phyloP scores from a whole-genome alignment of 129 eudicot genomes.

The Kitagawia praeruptora region DNA sequence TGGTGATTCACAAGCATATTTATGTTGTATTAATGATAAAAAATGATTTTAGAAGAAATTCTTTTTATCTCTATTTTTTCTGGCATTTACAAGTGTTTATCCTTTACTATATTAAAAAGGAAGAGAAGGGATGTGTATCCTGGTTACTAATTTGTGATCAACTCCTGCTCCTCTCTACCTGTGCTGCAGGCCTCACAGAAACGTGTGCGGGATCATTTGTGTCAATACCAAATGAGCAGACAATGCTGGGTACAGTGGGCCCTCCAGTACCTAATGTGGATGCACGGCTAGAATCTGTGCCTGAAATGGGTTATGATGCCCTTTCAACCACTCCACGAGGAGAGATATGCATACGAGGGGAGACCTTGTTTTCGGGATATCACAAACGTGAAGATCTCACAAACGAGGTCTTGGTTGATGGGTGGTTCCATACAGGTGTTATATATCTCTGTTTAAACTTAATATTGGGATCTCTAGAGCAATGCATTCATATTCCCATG shows the following conservation, averaged over 20 bases:
- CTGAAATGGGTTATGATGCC: constrained; percentile 82
- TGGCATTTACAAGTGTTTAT: not conserved
- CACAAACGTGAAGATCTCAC: constrained; percentile 80
- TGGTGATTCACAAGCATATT: not conserved
- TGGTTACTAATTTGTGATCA: not conserved
- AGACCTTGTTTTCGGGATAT: constrained; percentile 63
- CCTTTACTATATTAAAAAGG: not conserved
- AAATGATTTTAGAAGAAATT: not conserved
- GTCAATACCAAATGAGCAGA: constrained; percentile 52
- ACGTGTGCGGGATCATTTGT: constrained; percentile 83
- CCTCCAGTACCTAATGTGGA: constrained; percentile 85
- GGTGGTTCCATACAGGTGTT: constrained; percentile 89
- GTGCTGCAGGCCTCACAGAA: constrained; percentile 62
- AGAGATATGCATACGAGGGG: constrained; percentile 68
- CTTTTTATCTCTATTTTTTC: not conserved
- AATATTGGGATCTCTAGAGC: constrained; percentile 3
- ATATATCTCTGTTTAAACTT: not conserved
- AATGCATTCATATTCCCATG: constrained; percentile 12
- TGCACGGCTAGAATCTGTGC: constrained; percentile 70
- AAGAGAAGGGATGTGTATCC: not conserved
- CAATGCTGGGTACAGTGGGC: constrained; percentile 79
- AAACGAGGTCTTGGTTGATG: constrained; percentile 67
- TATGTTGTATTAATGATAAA: not conserved
- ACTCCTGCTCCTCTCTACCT: not conserved
- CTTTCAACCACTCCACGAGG: constrained; percentile 63